Evolutionary conservation across 1,139 yeast species (phyloP).

Genomic region (Geotrichum citri-aurantii): DNA sequence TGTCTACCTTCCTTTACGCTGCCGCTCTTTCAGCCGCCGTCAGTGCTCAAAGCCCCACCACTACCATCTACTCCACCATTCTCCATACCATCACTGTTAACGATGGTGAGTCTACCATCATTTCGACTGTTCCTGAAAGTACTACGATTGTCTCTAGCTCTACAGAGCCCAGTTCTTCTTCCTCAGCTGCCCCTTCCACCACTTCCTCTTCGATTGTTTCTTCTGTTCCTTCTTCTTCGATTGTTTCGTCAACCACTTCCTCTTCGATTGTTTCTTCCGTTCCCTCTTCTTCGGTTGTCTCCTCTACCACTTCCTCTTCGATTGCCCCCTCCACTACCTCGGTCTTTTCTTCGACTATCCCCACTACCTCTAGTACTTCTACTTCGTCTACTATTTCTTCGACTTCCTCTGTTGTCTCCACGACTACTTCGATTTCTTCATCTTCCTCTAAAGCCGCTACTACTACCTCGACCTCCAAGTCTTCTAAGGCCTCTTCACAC

Average conservation of each 20-base stretch:
- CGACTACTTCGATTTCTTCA: too few species aligned
- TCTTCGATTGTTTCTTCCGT: neutral
- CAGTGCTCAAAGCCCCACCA: slow-evolving; percentile 11
- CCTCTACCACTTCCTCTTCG: neutral
- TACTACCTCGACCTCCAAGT: neutral
- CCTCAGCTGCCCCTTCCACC: neutral
- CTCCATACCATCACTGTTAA: slow-evolving; percentile 22
- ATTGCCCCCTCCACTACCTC: neutral
- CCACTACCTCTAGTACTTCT: neutral
- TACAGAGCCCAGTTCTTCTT: neutral
- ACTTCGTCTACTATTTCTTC: neutral
- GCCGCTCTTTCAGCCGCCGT: neutral
- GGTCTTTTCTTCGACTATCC: neutral
- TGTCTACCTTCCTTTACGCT: neutral
- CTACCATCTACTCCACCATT: slow-evolving; percentile 14
- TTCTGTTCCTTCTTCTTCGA: neutral
- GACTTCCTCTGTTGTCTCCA: too few species aligned
- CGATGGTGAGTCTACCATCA: neutral
- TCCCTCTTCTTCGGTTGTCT: neutral
- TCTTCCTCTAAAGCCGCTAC: neutral
- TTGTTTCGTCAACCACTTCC: neutral
- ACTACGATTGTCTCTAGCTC: slow-evolving; percentile 3
- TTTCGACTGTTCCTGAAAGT: slow-evolving; percentile 7
- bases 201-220: neutral
- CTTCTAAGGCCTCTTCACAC: neutral